These are phyloP conservation scores for Macrophomina tecta DNA, from an alignment of 2,329 filamentous ascomycete genomes.

Conservation along the genomic window DNA sequence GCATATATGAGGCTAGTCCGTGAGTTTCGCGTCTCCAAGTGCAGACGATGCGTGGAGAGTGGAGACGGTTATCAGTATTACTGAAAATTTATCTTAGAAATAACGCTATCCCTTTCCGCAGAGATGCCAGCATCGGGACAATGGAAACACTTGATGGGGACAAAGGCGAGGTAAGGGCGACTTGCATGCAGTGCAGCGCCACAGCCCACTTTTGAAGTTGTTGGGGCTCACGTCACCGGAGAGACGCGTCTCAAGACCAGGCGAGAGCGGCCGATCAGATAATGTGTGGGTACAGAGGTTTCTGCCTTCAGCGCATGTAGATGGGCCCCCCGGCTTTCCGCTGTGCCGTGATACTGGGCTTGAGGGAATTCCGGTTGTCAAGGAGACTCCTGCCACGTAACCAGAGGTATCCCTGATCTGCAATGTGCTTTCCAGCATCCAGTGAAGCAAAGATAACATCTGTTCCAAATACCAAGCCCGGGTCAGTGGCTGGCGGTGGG, in stretches of 20 bases:
- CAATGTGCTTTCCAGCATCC: background rate
- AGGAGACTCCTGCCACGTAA: background rate
- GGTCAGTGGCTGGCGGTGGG: background rate
- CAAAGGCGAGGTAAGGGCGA: background rate
- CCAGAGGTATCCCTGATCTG: background rate
- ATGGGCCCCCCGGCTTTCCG: background rate
- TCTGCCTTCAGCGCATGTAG: background rate
- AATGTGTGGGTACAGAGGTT: background rate
- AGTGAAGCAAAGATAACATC: background rate
- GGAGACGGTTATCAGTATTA: too few species aligned
- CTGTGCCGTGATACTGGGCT: background rate
- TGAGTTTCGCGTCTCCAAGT: too few species aligned
- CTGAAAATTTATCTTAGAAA: too few species aligned
- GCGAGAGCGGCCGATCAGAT: background rate
- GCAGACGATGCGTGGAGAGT: too few species aligned
- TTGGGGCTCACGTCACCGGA: background rate
- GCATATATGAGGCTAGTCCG: too few species aligned
- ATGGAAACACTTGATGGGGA: too few species aligned
- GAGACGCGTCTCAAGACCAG: background rate
- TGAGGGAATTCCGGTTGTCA: constrained; percentile 6
- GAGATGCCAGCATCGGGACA: background rate
- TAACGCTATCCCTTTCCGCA: too few species aligned
- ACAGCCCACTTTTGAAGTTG: constrained; percentile 16
- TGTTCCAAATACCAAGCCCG: background rate
- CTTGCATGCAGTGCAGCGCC: background rate